A percentile compares a stretch with the other conserved stretches of the same genome.
Conservation (phyloP, 257 asterid genomes). For the Haberlea rhodopensis region DNA sequence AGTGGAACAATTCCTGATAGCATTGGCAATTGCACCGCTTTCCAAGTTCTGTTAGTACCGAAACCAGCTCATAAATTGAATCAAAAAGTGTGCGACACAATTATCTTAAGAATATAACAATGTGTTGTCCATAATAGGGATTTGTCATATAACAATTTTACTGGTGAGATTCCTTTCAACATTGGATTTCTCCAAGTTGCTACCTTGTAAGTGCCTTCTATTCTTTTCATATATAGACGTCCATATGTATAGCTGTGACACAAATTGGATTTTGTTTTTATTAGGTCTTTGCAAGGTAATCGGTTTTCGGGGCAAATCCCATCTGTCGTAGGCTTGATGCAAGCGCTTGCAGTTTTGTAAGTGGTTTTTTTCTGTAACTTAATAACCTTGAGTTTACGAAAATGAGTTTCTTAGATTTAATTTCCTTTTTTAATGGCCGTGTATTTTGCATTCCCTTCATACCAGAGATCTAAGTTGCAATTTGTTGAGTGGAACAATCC, state of each 20-base stretch:
- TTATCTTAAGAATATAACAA: constrained; percentile 3
- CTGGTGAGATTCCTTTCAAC: constrained; percentile 88
- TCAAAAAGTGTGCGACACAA: neutral
- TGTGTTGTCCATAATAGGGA: constrained; percentile 50
- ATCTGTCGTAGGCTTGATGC: constrained; percentile 95
- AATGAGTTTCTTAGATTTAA: neutral
- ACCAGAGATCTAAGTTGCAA: constrained; percentile 87
- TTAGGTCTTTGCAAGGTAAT: constrained; percentile 61
- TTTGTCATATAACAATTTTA: constrained; percentile 74
- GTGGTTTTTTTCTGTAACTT: constrained; percentile 21
- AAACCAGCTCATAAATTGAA: neutral
- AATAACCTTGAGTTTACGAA: no score
- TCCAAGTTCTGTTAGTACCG: constrained; percentile 96
- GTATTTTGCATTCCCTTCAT: neutral
- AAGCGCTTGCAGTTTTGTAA: constrained; percentile 98
- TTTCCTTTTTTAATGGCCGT: neutral
- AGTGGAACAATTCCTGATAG: constrained; percentile 78
- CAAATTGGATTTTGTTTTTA: neutral
- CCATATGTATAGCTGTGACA: neutral
- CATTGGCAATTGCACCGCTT: constrained; percentile 91
- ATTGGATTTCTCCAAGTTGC: constrained; percentile 99
- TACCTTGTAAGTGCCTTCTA: constrained; percentile 63
- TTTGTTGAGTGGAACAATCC: constrained; percentile 77
- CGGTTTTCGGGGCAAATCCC: constrained; percentile 74
- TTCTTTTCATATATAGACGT: neutral